Base-by-base conservation (phyloP, 108 stramenopile species). In the Skeletonema tropicum region DNA sequence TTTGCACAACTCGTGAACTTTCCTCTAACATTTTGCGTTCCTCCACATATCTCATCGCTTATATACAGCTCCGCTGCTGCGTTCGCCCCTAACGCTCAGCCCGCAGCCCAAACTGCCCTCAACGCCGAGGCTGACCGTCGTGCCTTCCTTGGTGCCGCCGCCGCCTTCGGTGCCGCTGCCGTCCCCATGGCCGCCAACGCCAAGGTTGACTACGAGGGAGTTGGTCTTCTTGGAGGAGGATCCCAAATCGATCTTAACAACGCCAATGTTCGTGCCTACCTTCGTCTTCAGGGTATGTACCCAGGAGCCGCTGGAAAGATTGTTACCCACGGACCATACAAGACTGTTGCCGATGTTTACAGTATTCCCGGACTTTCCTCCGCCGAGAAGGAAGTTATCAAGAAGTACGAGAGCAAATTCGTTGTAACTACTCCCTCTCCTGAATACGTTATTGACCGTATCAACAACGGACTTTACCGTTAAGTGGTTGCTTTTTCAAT, bases 401-500 rank as follows among this genome's bases (percentile, higher is more conserved):
- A 98, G 96, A 97, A 97, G 93, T 95, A 97, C 89, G 98, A 98
- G 88, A 80, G 71, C 83, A 89, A 86, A 77, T 96, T 98, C 88
- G 85, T 90, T 29, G 85, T 86, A 76, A 73, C 89, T 70, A 85
- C 84, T 23, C 92, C 97, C 52, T 48, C 80, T 41, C 87, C 92
- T 58, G 92, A 94, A 74, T 94, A 94, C 83, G 89, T 91, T 62
- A 94, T 94, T 81, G 93, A 94, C 84, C 89, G 86, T 80, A 93
- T 97, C 92, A 98, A 98, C 94, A 98, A 98, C 88, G 97, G 97
- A 60, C 95, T 98, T 75, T 98, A 98, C 89, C 88, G 91, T 86
- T 92, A 91, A 80, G 63, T 57, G 69, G 17, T 31, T 62, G 42
- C 42, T 45, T n/a, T 45, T 29, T 29, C 26, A 29, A 29, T 29